phyloP scores from a whole-genome alignment of 1,284 basidiomycete genomes.

The Trametes polyzona region DNA sequence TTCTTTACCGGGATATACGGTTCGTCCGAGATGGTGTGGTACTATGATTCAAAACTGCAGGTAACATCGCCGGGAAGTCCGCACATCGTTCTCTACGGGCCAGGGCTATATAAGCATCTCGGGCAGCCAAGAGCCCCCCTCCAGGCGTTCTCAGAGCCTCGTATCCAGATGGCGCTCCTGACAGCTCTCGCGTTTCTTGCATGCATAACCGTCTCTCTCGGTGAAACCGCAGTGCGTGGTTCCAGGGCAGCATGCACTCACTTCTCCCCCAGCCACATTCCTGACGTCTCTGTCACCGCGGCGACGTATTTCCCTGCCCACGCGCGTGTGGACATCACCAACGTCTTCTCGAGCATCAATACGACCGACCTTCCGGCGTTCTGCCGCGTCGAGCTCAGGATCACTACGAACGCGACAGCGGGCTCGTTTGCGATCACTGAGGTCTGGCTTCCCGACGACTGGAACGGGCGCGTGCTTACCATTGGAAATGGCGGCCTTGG shows the following conservation, averaged over 20 bases:
- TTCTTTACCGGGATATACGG: no score
- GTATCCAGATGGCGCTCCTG: not conserved
- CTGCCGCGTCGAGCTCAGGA: constrained; percentile 25
- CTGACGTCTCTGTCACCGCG: constrained; percentile 5
- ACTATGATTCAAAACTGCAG: no score
- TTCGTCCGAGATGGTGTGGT: no score
- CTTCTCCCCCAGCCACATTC: not conserved
- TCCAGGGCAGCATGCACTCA: not conserved
- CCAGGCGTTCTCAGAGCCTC: not conserved
- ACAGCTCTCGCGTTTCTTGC: not conserved
- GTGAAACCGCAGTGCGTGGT: not conserved
- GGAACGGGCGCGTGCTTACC: constrained; percentile 28
- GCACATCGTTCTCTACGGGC: not conserved
- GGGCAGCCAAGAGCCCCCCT: not conserved
- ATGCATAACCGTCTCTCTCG: not conserved
- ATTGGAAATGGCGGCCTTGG: constrained; percentile 29
- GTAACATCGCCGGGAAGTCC: no score
- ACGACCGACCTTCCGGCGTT: constrained; percentile 23
- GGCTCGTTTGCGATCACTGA: constrained; percentile 25
- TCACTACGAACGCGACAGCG: constrained; percentile 30
- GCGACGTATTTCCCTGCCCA: constrained; percentile 21
- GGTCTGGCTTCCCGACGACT: constrained; percentile 29
- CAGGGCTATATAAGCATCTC: not conserved
- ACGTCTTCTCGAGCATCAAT: constrained; percentile 18
- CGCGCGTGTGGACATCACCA: constrained; percentile 19